Evolutionary conservation across 176 grass and related monocot species (phyloP), one percentile per base, ranked within the genome.

Genomic region (Oropetium thomaeum): DNA sequence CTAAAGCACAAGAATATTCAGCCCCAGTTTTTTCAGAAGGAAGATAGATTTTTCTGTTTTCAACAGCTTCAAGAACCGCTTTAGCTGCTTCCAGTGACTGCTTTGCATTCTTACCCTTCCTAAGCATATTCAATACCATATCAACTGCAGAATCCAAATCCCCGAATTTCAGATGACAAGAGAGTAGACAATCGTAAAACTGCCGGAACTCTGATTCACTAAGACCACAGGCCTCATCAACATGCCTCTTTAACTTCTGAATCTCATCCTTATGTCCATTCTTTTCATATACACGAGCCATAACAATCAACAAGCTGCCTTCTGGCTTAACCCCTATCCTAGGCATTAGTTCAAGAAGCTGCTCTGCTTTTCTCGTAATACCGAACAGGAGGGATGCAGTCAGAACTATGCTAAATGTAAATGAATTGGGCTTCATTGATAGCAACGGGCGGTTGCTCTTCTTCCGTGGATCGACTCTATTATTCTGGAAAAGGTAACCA

Each of bases 91-190:
- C 73, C 72, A 93, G 58, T 47, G 95, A 93, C 10, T 49, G 79
- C 44, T 89, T 91, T 54, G 86, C 84, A 70, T 87, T 81, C 31
- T 89, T 91, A 60, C 80, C 86, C 57, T 93, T 93, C 82, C 63
- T 90, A 63, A 97, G 83, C 90, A 97, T 93, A 58, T 82, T 67
- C 84, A 97, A 79, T 23, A 97, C 84, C 86, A 97, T 89, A 70
- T 88, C 84, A 51, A 79, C 83, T 25, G 81, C 84, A 72, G 82
- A 87, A 77, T 83, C 88, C 37, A 97, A 76, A 61, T 91, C 81
- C 22, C 89, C 86, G 72, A 93, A 89, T 82, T 97, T 93, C 76
- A 97, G 76, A 78, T 93, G 81, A 58, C 91, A 89, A 6, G 90
- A 92, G 78, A 92, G 77, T 54, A 89, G 65, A 74, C 86, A 93